Base-by-base conservation (phyloP, 2,329 filamentous ascomycete species). In the Ilyonectria destructans region DNA sequence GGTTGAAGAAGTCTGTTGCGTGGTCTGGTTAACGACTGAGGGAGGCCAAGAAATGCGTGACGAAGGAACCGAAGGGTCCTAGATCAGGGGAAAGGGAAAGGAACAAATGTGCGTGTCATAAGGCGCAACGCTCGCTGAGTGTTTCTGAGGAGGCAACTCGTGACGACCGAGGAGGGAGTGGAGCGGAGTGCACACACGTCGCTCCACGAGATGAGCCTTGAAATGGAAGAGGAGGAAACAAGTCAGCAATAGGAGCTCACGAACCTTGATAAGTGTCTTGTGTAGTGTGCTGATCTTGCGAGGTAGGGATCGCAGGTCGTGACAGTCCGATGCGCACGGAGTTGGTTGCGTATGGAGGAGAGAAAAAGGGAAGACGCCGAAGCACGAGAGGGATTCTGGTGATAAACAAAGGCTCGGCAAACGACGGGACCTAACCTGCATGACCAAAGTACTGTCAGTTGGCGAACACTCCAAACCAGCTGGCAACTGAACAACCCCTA, bases 1-100 rank as follows among this genome's bases (percentile, higher is more conserved):
- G 65, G 65, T 71, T 29, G 48, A 51, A 57, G 15, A 46, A 57
- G 58, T 69, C 69, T 74, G 35, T 31, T 45, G 29, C 26, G 23
- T 26, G 5, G 13, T 17, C 3, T 49, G 23, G 45, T 57, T 31
- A 62, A 23, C 17, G 26, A 2, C 68, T 67, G 68, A 58, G 61
- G 37, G 10, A 55, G 61, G 40, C 19, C 10, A 26, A 9, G 29
- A 46, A 55, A 12, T 17, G 10, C 7, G 15, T 9, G 15, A 26
- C n/a, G 15, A 9, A 48, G 17, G 43, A 58, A 23, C 17, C 12
- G 23, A 49, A n/a, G 35, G 33, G n/a, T n/a, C 40, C 40, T 12
- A 33, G 7, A 33, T 15, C 12, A 35, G 33, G 49, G 55, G 49
- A 29, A 54, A 31, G 57, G 52, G 26, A 58, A 54, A 52, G 31